Evolutionary conservation across 306 rosid species (phyloP).

Genomic region (Castanea sativa): DNA sequence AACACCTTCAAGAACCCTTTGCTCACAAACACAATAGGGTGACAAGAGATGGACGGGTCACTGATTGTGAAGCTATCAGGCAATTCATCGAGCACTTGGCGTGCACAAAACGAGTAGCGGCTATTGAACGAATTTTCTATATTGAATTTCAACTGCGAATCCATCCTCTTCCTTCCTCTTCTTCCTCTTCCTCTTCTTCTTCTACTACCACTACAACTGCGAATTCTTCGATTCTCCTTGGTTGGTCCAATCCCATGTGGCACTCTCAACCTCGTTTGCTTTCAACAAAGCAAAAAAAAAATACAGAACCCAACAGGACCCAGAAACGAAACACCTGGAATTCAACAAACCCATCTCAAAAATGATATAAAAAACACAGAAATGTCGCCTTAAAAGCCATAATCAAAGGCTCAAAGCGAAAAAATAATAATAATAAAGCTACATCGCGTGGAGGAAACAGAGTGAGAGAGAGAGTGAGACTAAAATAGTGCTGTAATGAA

Average conservation of each 20-base stretch:
- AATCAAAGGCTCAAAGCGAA: too few species aligned
- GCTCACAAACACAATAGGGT: slow-evolving; percentile 92
- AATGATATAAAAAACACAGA: background rate
- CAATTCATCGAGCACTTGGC: slow-evolving; percentile 62
- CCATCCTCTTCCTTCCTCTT: slow-evolving; percentile 34
- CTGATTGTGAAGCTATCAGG: slow-evolving; percentile 68
- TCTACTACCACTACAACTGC: background rate
- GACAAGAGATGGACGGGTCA: slow-evolving; percentile 74
- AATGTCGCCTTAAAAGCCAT: background rate
- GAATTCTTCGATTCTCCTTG: slow-evolving; percentile 33
- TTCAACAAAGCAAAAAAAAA: background rate
- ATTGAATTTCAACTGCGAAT: slow-evolving; percentile 31
- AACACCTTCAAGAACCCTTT: slow-evolving; percentile 69
- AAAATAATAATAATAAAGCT: background rate
- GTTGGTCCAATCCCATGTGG: slow-evolving; percentile 87
- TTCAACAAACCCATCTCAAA: background rate
- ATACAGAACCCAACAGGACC: background rate
- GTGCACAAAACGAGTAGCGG: slow-evolving; percentile 54
- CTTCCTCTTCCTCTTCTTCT: slow-evolving; percentile 23
- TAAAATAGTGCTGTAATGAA: background rate
- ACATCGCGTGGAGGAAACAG: background rate
- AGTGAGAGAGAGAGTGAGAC: background rate
- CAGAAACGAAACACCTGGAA: background rate
- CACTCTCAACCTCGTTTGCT: slow-evolving; percentile 12
- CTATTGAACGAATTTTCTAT: slow-evolving; percentile 47